Evolutionary conservation across 495 filamentous ascomycete species (phyloP).

Genomic region (Rhypophila decipiens): DNA sequence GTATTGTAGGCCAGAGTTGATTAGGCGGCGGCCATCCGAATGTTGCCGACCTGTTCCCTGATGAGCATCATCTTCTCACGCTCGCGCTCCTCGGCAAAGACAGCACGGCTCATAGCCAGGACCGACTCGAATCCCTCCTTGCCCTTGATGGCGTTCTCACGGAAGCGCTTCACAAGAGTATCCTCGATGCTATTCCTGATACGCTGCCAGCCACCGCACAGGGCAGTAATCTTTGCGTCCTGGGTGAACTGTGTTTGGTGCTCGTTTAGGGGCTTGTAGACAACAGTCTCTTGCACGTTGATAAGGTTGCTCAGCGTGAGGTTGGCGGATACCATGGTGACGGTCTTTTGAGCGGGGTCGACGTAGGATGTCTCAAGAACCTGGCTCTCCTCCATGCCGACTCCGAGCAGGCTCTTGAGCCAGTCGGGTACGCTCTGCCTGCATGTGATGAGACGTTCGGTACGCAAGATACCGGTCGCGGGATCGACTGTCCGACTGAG

Average conservation of each 20-base stretch:
- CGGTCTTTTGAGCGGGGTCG: constrained; percentile 68
- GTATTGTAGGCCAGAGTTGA: too few relatives aligned
- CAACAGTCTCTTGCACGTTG: constrained; percentile 81
- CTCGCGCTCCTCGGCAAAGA: constrained; percentile 79
- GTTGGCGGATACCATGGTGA: constrained; percentile 91
- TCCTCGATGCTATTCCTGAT: constrained; percentile 93
- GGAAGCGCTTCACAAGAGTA: constrained; percentile 77
- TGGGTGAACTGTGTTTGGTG: constrained; percentile 75
- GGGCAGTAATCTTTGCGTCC: constrained; percentile 83
- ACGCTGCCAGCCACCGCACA: constrained; percentile 94
- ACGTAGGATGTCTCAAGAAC: constrained; percentile 96
- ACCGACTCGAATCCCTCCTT: constrained; percentile 92
- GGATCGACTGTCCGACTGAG: constrained; percentile 75
- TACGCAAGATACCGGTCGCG: constrained; percentile 80
- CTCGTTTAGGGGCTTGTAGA: constrained; percentile 62
- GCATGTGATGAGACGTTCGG: constrained; percentile 95
- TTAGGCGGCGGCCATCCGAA: constrained; percentile 19
- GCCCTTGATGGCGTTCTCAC: constrained; percentile 83
- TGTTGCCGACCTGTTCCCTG: constrained; percentile 22
- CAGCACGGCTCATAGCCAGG: constrained; percentile 84
- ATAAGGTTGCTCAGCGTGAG: constrained; percentile 85
- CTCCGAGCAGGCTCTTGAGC: constrained; percentile 70
- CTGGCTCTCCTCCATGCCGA: constrained; percentile 61
- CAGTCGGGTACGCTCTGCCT: constrained; percentile 83
- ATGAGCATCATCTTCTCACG: constrained; percentile 24